These are phyloP conservation scores for Kwoniella sp. DNA, from an alignment of 768 basidiomycete species.

Conservation along the genomic window DNA sequence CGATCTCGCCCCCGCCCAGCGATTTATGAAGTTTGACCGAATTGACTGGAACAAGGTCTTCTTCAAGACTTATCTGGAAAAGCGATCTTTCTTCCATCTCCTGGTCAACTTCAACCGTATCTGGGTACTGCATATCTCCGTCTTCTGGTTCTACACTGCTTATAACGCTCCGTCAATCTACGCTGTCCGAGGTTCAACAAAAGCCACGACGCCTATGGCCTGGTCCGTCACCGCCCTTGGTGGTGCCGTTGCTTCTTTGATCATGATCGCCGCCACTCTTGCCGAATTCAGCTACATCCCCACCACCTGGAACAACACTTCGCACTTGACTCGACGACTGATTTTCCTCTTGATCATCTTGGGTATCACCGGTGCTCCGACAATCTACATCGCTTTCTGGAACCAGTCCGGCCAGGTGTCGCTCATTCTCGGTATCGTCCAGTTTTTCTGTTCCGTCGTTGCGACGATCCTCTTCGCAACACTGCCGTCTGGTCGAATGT, in stretches of 20 bases:
- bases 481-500: constrained; percentile 97
- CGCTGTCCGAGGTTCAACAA: constrained; percentile 57
- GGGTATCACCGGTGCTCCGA: constrained; percentile 86
- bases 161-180: constrained; percentile 91
- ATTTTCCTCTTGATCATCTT: constrained; percentile 88
- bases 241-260: constrained; percentile 90
- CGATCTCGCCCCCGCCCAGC: constrained; percentile 83
- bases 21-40: constrained; percentile 95
- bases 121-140: constrained; percentile 93
- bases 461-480: constrained; percentile 84
- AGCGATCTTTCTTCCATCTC: constrained; percentile 92
- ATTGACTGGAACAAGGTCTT: constrained; percentile 96
- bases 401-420: constrained; percentile 69
- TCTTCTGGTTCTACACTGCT: constrained; percentile 96
- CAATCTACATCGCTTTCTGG: constrained; percentile 88
- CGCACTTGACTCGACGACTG: constrained; percentile 87
- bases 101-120: constrained; percentile 99
- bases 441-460: constrained; percentile 88
- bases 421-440: constrained; percentile 91
- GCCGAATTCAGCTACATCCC: constrained; percentile 98
- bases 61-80: constrained; percentile 99
- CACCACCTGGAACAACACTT: constrained; percentile 97
- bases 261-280: constrained; percentile 93
- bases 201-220: constrained; percentile 72
- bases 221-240: constrained; percentile 95